phyloP scores from a whole-genome alignment of 2,329 filamentous ascomycete species.

The Ramularia endophylla region DNA sequence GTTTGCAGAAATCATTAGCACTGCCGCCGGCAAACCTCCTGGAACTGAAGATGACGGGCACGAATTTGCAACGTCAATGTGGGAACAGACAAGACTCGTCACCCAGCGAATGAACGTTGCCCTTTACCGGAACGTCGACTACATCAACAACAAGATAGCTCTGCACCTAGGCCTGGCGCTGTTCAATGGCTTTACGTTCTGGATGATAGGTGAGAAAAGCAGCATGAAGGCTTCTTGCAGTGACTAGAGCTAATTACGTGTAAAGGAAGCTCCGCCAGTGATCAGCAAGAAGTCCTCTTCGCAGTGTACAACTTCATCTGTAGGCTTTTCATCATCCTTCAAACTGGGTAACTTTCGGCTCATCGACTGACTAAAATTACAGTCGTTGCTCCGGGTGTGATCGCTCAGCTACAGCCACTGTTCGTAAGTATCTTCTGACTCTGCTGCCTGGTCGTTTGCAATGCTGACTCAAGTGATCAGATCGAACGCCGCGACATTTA shows the following conservation, averaged over 20 bases:
- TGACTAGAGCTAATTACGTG: no score
- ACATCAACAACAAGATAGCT: constrained; percentile 58
- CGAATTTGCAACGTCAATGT: constrained; percentile 40
- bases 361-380: no score
- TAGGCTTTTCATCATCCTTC: no score
- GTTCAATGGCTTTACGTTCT: constrained; percentile 46
- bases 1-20: constrained; percentile 17
- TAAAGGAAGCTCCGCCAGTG: constrained; percentile 22
- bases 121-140: constrained; percentile 61
- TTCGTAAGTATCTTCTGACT: constrained; percentile 31
- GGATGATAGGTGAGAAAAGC: no score
- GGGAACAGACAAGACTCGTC: constrained; percentile 37
- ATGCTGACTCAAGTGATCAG: no score
- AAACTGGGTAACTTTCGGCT: no score
- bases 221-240: no score
- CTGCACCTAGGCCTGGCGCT: constrained; percentile 46
- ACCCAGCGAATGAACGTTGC: constrained; percentile 49
- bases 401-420: constrained; percentile 54
- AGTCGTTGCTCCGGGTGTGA: constrained; percentile 39
- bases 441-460: no score
- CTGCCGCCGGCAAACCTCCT: constrained; percentile 31
- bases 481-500: constrained; percentile 54
- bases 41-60: constrained; percentile 37
- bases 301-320: constrained; percentile 26
- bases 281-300: constrained; percentile 34